These are phyloP conservation scores for Nemania sp. DNA, from an alignment of 2,329 filamentous ascomycete species.

Conservation along the genomic window DNA sequence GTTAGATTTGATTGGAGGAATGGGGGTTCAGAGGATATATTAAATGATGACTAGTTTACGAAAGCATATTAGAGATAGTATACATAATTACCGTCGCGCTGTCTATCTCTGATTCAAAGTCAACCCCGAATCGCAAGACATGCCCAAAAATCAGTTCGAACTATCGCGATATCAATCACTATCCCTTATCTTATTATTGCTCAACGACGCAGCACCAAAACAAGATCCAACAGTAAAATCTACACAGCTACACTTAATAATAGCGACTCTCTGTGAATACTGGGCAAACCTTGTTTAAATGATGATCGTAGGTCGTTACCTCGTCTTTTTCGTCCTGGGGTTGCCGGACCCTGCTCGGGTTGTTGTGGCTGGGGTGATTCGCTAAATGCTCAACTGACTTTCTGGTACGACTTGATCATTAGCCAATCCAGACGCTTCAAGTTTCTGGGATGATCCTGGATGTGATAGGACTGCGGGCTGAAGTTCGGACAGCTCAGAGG, in stretches of 20 bases:
- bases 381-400: neutral
- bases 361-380: neutral
- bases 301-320: neutral
- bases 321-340: neutral
- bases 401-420: neutral
- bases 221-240: no score
- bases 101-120: no score
- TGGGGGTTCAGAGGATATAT: neutral
- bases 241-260: no score
- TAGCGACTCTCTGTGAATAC: no score
- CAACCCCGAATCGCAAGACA: no score
- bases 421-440: neutral
- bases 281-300: neutral
- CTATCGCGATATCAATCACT: no score
- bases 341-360: neutral
- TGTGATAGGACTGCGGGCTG: neutral
- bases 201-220: no score
- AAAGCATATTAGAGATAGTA: neutral
- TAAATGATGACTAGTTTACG: neutral
- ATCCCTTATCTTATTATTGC: no score
- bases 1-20: constrained; percentile 3
- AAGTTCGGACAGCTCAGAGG: neutral
- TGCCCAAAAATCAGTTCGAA: neutral
- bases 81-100: no score
- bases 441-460: neutral